These are phyloP conservation scores for Penicillium sp. DNA, from an alignment of 2,329 filamentous ascomycete genomes.

Conservation along the genomic window DNA sequence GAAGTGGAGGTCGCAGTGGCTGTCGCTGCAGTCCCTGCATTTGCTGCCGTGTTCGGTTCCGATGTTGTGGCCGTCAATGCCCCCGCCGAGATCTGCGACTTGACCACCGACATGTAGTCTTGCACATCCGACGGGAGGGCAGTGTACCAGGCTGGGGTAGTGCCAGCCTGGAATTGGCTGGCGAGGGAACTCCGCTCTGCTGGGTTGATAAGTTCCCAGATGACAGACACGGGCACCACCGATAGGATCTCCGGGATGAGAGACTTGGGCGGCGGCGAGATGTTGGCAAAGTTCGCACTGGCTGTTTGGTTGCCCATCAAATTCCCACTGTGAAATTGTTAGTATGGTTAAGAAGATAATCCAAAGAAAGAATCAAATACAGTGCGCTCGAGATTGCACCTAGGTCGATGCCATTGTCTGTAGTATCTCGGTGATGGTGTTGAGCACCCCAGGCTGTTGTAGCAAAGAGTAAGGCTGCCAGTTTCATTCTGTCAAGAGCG, in stretches of 20 bases:
- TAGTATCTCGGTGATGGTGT: constrained; percentile 11
- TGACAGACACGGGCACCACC: constrained; percentile 24
- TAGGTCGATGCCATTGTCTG: constrained; percentile 14
- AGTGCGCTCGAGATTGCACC: constrained; percentile 17
- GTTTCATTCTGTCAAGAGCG: constrained; percentile 11
- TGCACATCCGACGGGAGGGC: constrained; percentile 27
- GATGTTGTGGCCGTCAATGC: constrained; percentile 23
- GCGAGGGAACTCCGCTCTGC: constrained; percentile 25
- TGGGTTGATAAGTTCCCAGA: constrained; percentile 26
- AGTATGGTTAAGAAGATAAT: background rate
- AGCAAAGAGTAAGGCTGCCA: constrained; percentile 11
- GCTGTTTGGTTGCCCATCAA: constrained; percentile 17
- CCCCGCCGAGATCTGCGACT: constrained; percentile 22
- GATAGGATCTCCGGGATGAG: constrained; percentile 27
- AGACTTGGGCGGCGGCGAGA: constrained; percentile 25
- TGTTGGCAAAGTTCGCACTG: constrained; percentile 26
- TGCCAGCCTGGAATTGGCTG: constrained; percentile 26
- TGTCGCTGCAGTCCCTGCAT: constrained; percentile 5
- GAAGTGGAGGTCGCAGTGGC: constrained; percentile 6
- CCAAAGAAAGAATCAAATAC: constrained; percentile 5
- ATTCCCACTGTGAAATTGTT: constrained; percentile 7
- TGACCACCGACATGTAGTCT: constrained; percentile 27
- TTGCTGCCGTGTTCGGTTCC: constrained; percentile 11
- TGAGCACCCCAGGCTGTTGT: constrained; percentile 12
- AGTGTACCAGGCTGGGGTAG: constrained; percentile 28